These are phyloP conservation scores for Auricularia auricula-judae DNA, from an alignment of 768 basidiomycete genomes.

Conservation along the genomic window DNA sequence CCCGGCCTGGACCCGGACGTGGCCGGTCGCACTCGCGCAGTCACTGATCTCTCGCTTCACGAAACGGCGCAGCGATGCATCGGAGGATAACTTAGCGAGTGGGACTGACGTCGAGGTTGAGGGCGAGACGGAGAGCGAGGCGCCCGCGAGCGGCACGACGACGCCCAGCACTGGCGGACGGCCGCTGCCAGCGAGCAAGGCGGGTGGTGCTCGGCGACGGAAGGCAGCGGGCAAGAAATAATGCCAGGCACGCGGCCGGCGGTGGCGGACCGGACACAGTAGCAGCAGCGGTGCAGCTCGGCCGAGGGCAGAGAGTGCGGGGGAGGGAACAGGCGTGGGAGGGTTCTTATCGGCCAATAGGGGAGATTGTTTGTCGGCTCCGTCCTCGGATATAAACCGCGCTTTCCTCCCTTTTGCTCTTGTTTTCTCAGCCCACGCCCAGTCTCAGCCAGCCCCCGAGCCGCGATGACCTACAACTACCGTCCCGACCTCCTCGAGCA, in stretches of 20 bases:
- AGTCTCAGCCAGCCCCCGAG: constrained; percentile 28
- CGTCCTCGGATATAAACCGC: not conserved
- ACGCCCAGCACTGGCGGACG: not conserved
- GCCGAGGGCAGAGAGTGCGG: not conserved
- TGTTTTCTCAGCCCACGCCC: not conserved
- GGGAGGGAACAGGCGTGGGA: not conserved
- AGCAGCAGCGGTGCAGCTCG: not conserved
- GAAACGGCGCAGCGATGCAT: not conserved
- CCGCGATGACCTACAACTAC: constrained; percentile 30
- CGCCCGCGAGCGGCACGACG: not conserved
- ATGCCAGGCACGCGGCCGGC: not conserved
- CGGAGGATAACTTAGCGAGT: constrained; percentile 6
- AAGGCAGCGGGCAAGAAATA: not conserved
- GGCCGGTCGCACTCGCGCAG: constrained; percentile 47
- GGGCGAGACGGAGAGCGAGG: constrained; percentile 1
- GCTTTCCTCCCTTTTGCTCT: not conserved
- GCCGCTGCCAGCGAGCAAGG: constrained; percentile 2
- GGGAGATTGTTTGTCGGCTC: not conserved
- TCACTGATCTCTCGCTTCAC: constrained; percentile 16
- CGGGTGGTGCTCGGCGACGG: constrained; percentile 1
- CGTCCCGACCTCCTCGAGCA: constrained; percentile 80
- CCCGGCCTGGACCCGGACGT: constrained; percentile 55
- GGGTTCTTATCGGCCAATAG: constrained; percentile 1
- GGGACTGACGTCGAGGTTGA: constrained; percentile 3
- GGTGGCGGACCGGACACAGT: not conserved